Base-by-base conservation (phyloP, 2,329 filamentous ascomycete genomes). In the Colletotrichum tropicicola region DNA sequence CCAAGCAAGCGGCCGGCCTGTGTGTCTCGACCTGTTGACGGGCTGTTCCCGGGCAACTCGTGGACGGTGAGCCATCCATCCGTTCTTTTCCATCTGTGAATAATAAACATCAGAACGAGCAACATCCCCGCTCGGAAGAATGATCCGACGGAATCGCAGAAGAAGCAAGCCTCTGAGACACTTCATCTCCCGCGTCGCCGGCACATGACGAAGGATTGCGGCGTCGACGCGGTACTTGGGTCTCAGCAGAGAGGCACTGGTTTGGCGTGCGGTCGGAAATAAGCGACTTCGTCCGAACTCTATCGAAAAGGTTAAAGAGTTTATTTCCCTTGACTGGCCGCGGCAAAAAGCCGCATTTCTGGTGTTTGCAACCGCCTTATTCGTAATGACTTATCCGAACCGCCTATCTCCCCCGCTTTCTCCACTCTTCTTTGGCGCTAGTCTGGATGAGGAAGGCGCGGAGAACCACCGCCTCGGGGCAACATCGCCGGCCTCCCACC, bases 221-320 rank as follows among this genome's bases (percentile, higher is more conserved):
- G 10, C 32, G 12, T 45, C 9, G 10, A 15, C 15, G 43, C 8
- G 19, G n/a, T 23, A 7, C 8, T 12, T 39, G 19, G 28, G 21
- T n/a, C n/a, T n/a, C n/a, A n/a, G n/a, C n/a, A n/a, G n/a, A n/a
- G n/a, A n/a, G n/a, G n/a, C n/a, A n/a, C n/a, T n/a, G n/a, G n/a
- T n/a, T n/a, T n/a, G n/a, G n/a, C n/a, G n/a, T n/a, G 28, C 32
- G 12, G 32, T 48, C 17, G 35, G 23, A 27, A 55, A 44, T 55
- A 61, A 65, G 61, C 61, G 61, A 55, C 49, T 17, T 41, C 27
- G 32, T 17, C 56, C 56, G 21, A 61, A 61, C 48, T 45, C 57
- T 61, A 61, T 65, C 49, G 39, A 8, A 51, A 61, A 65, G 61
- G 41, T 39, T 55, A 65, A 65, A 65, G 61, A 65, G 57, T 65